Conservation (phyloP, 768 basidiomycete genomes). For the Plicaturopsis crispa region DNA sequence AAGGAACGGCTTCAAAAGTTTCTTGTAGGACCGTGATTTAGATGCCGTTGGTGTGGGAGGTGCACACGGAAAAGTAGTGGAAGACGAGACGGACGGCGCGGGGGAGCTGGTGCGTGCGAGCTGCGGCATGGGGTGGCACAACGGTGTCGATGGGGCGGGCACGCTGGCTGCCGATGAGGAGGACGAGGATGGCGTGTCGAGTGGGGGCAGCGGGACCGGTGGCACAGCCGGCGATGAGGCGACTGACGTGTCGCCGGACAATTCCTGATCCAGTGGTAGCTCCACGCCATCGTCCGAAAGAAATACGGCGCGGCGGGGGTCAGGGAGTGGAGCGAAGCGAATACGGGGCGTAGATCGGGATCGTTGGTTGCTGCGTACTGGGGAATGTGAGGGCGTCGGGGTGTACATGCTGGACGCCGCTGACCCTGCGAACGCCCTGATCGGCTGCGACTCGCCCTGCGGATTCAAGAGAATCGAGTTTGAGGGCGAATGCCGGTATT, state of each 20-base stretch:
- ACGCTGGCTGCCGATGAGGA: conserved; percentile 8
- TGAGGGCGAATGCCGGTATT: no score
- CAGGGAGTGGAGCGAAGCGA: conserved; percentile 82
- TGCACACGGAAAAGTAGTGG: neutral
- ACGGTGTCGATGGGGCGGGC: conserved; percentile 3
- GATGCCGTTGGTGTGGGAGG: conserved; percentile 3
- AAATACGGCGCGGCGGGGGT: conserved; percentile 50
- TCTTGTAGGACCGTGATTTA: conserved; percentile 15
- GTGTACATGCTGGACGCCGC: no score
- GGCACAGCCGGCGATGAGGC: neutral
- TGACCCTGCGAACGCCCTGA: no score
- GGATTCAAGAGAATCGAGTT: no score
- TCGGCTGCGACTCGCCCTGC: no score
- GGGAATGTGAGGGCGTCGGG: no score
- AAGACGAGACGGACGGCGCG: conserved; percentile 6
- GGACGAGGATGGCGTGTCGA: conserved; percentile 8
- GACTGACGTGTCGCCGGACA: conserved; percentile 1
- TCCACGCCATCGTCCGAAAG: conserved; percentile 34
- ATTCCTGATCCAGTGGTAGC: conserved; percentile 23
- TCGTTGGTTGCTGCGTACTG: no score
- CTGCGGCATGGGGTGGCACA: conserved; percentile 3
- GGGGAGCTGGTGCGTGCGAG: conserved; percentile 4
- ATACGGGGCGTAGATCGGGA: conserved; percentile 45
- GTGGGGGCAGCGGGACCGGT: conserved; percentile 1
- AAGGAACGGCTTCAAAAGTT: conserved; percentile 25